These are phyloP conservation scores for Nannizzia gypsea DNA, from an alignment of 2,329 filamentous ascomycete species.

Conservation along the genomic window DNA sequence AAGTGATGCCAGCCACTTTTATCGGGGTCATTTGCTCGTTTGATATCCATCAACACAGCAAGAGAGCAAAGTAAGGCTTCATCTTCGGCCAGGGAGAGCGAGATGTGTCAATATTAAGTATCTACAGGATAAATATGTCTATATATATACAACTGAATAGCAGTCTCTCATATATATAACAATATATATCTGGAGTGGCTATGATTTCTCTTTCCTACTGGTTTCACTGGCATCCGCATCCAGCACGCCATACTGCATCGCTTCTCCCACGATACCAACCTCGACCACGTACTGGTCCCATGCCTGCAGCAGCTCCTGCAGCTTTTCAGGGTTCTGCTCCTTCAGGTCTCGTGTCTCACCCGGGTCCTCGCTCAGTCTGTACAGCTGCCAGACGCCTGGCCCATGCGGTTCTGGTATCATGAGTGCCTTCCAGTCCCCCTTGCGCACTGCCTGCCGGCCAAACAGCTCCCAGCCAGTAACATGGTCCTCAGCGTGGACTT, in stretches of 20 bases:
- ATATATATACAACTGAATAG: too few species aligned
- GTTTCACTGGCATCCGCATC: neutral
- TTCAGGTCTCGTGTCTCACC: constrained; percentile 41
- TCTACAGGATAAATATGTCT: too few species aligned
- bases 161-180: too few species aligned
- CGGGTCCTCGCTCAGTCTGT: constrained; percentile 41
- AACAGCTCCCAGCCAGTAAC: constrained; percentile 48
- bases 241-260: constrained; percentile 6
- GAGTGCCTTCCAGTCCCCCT: constrained; percentile 47
- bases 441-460: constrained; percentile 43
- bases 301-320: constrained; percentile 41
- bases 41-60: too few species aligned
- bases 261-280: neutral
- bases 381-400: constrained; percentile 47
- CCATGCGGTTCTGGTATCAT: constrained; percentile 47
- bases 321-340: constrained; percentile 31
- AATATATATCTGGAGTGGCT: too few species aligned
- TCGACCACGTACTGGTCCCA: constrained; percentile 18
- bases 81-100: too few species aligned
- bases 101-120: too few species aligned
- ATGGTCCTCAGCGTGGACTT: constrained; percentile 40
- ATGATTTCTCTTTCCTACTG: too few species aligned
- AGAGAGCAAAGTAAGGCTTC: too few species aligned
- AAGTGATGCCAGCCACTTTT: neutral
- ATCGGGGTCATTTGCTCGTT: too few species aligned